A percentile compares a stretch with the other conserved stretches of the same genome.
phyloP scores from a whole-genome alignment of 805 yeast genomes.

The Metschnikowia anglica region DNA sequence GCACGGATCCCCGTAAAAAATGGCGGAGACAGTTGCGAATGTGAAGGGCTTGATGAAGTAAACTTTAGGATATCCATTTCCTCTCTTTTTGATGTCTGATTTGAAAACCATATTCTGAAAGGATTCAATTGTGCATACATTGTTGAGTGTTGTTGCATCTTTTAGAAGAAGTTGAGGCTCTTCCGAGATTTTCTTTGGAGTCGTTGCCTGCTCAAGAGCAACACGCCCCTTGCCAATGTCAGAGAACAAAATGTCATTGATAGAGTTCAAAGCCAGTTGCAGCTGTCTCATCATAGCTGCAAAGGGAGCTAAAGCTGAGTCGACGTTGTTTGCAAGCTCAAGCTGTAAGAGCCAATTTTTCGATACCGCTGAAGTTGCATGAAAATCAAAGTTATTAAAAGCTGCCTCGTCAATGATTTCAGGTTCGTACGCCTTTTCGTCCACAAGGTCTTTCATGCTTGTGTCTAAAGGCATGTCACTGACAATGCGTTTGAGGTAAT shows the following conservation, averaged over 20 bases:
- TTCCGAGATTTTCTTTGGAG: constrained; percentile 22
- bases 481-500: constrained; percentile 37
- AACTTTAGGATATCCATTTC: constrained; percentile 30
- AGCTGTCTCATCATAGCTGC: constrained; percentile 5
- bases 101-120: constrained; percentile 12
- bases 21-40: constrained; percentile 23
- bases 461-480: constrained; percentile 31
- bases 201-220: constrained; percentile 22
- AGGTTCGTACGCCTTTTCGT: constrained; percentile 72
- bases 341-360: constrained; percentile 67
- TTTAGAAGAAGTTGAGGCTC: constrained; percentile 7
- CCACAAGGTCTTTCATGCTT: constrained; percentile 42
- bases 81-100: constrained; percentile 23
- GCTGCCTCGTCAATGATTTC: constrained; percentile 43
- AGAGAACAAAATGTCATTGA: constrained; percentile 50
- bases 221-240: constrained; percentile 35
- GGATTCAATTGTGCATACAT: constrained; percentile 17
- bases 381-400: constrained; percentile 37
- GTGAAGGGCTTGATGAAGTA: constrained; percentile 9
- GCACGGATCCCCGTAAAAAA: constrained; percentile 18
- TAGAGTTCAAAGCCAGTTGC: constrained; percentile 32
- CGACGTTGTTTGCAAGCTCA: constrained; percentile 47
- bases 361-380: constrained; percentile 49
- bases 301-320: constrained; percentile 40
- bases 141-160: not conserved